Evolutionary conservation across 140 eudicot species (phyloP).

Genomic region (Stevia rebaudiana): DNA sequence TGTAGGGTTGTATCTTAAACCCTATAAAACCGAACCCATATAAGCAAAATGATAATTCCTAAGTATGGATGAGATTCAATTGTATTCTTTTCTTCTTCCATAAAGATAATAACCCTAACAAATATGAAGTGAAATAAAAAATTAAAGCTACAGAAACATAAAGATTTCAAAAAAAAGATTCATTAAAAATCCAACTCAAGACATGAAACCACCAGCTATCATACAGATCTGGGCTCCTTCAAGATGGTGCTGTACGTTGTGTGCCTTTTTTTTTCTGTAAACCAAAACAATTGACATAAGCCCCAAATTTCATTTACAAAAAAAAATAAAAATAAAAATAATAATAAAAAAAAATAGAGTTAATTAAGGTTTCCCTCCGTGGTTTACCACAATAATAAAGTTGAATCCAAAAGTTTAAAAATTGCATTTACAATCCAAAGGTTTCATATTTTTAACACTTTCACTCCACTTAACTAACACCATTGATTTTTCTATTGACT

Average conservation of each 20-base stretch:
- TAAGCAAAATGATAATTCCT: too few species aligned
- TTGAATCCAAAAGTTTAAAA: too few species aligned
- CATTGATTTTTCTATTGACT: too few species aligned
- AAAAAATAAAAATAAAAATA: not conserved
- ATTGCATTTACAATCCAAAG: too few species aligned
- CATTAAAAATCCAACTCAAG: slow-evolving; percentile 4
- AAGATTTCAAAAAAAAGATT: not conserved
- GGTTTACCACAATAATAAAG: too few species aligned
- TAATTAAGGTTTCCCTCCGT: too few species aligned
- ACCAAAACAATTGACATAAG: slow-evolving; percentile 3
- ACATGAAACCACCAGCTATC: slow-evolving; percentile 21
- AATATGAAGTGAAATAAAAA: not conserved
- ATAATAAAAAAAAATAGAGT: not conserved
- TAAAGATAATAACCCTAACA: not conserved
- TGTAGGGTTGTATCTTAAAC: too few species aligned
- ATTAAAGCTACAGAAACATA: not conserved
- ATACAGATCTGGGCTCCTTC: slow-evolving; percentile 20
- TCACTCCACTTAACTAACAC: too few species aligned
- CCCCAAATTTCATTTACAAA: not conserved
- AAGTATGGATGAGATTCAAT: not conserved
- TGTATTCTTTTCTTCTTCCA: not conserved
- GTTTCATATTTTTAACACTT: too few species aligned
- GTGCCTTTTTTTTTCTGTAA: slow-evolving; percentile 11
- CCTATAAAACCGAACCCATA: not conserved
- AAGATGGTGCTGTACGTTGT: slow-evolving; percentile 27